Evolutionary conservation across 257 asterid species (phyloP).

Genomic region (Eucommia ulmoides): DNA sequence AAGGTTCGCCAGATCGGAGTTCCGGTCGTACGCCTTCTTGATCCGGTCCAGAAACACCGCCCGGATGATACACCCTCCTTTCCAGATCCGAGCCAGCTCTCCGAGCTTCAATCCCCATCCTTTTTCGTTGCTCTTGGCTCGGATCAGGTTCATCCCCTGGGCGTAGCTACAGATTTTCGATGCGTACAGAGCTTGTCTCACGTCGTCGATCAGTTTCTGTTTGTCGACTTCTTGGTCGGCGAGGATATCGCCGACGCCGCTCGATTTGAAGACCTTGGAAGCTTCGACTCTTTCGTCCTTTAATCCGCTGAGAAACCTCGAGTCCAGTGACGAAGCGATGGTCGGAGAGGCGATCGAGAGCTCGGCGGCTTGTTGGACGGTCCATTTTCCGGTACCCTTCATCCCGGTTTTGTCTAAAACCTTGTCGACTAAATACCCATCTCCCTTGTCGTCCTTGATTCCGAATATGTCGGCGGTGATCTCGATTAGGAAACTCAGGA

Average conservation of each 20-base stretch:
- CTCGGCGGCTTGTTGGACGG: conserved; percentile 96
- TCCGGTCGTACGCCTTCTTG: conserved; percentile 85
- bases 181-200: conserved; percentile 76
- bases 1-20: conserved; percentile 70
- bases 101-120: conserved; percentile 87
- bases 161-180: conserved; percentile 91
- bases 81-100: conserved; percentile 94
- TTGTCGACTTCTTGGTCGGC: conserved; percentile 56
- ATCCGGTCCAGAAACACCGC: conserved; percentile 94
- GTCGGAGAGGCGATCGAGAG: conserved; percentile 92
- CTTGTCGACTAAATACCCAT: conserved; percentile 81
- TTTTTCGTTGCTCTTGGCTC: conserved; percentile 83
- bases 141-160: conserved; percentile 89
- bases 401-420: conserved; percentile 94
- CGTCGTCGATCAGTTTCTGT: conserved; percentile 60
- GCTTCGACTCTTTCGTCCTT: conserved; percentile 83
- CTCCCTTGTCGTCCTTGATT: conserved; percentile 83
- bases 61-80: conserved; percentile 93
- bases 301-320: conserved; percentile 88
- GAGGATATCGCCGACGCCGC: conserved; percentile 50
- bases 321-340: conserved; percentile 83
- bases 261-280: conserved; percentile 65
- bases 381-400: conserved; percentile 99
- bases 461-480: conserved; percentile 90
- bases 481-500: conserved; percentile 87